A percentile compares a stretch with the other conserved stretches of the same genome.
phyloP scores from a whole-genome alignment of 495 filamentous ascomycete species.

The Penicillium pancosmium region DNA sequence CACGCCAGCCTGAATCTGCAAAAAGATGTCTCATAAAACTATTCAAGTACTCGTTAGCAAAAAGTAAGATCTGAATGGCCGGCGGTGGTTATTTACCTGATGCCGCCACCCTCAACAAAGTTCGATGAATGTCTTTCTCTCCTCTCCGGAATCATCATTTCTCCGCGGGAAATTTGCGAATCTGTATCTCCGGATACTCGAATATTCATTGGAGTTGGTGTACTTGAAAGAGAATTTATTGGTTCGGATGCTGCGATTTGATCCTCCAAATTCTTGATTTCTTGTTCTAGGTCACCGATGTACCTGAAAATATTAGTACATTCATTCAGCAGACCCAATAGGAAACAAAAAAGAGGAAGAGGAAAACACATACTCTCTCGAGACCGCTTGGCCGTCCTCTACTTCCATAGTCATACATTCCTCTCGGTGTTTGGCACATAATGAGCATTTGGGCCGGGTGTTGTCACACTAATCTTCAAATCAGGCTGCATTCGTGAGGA shows the following conservation, averaged over 20 bases:
- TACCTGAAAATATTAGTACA: conserved; percentile 12
- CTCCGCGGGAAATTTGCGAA: neutral
- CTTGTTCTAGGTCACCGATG: conserved; percentile 28
- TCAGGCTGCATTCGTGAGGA: neutral
- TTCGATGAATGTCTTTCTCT: conserved; percentile 17
- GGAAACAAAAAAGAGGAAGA: neutral
- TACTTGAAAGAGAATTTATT: neutral
- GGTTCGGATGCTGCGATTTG: neutral
- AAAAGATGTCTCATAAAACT: conserved; percentile 34
- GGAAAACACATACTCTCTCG: conserved; percentile 20
- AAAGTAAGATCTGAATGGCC: neutral
- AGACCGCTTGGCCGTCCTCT: conserved; percentile 20
- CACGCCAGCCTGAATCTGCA: conserved; percentile 29
- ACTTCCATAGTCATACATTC: conserved; percentile 27
- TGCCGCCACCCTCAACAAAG: conserved; percentile 28
- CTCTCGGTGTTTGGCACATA: conserved; percentile 23
- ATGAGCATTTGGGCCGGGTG: conserved; percentile 25
- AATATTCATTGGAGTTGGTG: neutral
- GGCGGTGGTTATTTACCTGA: conserved; percentile 16
- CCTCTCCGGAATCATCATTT: neutral
- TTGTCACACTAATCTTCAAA: conserved; percentile 27
- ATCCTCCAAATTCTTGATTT: conserved; percentile 15
- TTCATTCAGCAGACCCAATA: neutral
- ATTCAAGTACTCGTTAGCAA: neutral
- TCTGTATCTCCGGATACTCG: neutral